Percentiles rank a stretch among this genome's conserved stretches.
phyloP scores from a whole-genome alignment of 805 yeast species.

The Cyberlindnera americana region DNA sequence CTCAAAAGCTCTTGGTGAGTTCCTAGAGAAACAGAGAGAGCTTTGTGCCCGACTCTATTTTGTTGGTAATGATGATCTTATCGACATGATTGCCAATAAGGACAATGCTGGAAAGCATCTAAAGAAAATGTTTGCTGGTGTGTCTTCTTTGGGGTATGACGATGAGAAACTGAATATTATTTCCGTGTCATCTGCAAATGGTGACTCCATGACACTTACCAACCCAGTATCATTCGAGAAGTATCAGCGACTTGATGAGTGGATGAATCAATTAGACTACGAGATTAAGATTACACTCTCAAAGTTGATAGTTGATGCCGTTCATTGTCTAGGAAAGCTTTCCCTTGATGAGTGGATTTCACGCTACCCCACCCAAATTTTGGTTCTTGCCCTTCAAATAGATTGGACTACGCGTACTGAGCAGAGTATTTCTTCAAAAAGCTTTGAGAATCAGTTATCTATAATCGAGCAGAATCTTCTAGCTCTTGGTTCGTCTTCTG shows the following conservation, averaged over 20 bases:
- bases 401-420: constrained; percentile 49
- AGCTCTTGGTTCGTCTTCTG: constrained; percentile 22
- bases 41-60: constrained; percentile 80
- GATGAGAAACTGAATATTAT: constrained; percentile 34
- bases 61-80: constrained; percentile 84
- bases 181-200: constrained; percentile 60
- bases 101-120: constrained; percentile 57
- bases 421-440: constrained; percentile 15
- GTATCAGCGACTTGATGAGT: constrained; percentile 47
- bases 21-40: constrained; percentile 74
- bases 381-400: constrained; percentile 52
- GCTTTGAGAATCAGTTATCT: not conserved
- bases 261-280: constrained; percentile 59
- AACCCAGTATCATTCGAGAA: constrained; percentile 42
- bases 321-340: constrained; percentile 21
- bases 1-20: constrained; percentile 66
- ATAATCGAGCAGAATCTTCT: not conserved
- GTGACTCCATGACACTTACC: constrained; percentile 48
- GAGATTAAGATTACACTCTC: constrained; percentile 50
- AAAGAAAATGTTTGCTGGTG: constrained; percentile 68
- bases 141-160: constrained; percentile 40
- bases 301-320: constrained; percentile 28
- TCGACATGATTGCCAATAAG: constrained; percentile 75
- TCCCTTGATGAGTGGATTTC: constrained; percentile 34
- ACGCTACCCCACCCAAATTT: constrained; percentile 52